Conservation (phyloP, 2,329 filamentous ascomycete genomes). For the Phaeophleospora eucalypticola region DNA sequence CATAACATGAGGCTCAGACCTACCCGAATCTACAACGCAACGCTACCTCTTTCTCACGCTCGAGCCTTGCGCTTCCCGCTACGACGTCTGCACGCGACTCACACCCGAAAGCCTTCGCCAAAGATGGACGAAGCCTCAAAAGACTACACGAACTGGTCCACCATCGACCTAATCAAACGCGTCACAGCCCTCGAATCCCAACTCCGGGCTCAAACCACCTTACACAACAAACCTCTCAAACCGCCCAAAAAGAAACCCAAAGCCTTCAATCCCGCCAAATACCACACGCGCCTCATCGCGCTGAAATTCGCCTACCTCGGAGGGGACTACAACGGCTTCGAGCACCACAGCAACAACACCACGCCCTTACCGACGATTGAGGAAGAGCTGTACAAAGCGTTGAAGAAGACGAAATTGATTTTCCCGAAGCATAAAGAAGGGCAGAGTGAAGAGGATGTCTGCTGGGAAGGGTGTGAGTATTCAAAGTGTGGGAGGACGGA, state of each 20-base stretch:
- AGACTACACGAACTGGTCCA: constrained; percentile 65
- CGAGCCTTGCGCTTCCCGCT: neutral
- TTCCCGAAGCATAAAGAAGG: constrained; percentile 52
- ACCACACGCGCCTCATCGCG: constrained; percentile 78
- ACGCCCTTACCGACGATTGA: constrained; percentile 78
- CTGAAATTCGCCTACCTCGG: constrained; percentile 93
- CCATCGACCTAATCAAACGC: constrained; percentile 62
- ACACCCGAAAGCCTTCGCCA: neutral
- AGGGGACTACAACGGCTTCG: constrained; percentile 86
- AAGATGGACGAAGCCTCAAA: neutral
- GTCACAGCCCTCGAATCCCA: constrained; percentile 65
- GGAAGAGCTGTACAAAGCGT: constrained; percentile 87
- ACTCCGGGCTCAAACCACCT: constrained; percentile 42
- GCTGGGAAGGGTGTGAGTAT: constrained; percentile 83
- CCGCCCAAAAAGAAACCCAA: constrained; percentile 41
- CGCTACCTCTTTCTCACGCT: neutral
- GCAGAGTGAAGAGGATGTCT: constrained; percentile 50
- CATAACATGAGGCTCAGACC: constrained; percentile 8
- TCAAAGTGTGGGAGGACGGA: constrained; percentile 95
- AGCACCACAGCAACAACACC: constrained; percentile 69
- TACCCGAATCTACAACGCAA: neutral
- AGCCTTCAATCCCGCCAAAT: constrained; percentile 71
- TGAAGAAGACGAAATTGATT: constrained; percentile 78
- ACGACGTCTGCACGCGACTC: neutral
- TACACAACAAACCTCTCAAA: constrained; percentile 10